Conservation (phyloP, 768 basidiomycete species). For the Agaricus bisporus region DNA sequence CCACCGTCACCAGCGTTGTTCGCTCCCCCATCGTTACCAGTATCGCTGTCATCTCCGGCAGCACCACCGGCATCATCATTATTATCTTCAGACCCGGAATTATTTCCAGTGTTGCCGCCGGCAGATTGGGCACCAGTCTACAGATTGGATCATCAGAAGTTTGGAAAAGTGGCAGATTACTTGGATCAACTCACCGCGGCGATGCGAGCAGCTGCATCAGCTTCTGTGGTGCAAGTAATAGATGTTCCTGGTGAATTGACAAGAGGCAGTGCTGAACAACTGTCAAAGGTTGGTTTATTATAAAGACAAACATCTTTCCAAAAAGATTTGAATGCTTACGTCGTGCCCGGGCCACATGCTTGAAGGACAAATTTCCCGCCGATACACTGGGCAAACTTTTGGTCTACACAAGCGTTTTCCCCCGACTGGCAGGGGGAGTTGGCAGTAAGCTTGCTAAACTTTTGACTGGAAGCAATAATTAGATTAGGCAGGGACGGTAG, state of each 20-base stretch:
- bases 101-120: background rate
- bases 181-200: slow-evolving; percentile 28
- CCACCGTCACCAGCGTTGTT: slow-evolving; percentile 6
- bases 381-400: slow-evolving; percentile 52
- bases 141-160: background rate
- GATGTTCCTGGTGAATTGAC: slow-evolving; percentile 42
- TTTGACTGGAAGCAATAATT: slow-evolving; percentile 17
- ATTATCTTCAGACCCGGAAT: background rate
- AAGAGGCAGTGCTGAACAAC: slow-evolving; percentile 47
- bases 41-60: slow-evolving; percentile 2
- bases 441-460: slow-evolving; percentile 28
- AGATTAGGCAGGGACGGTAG: background rate
- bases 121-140: slow-evolving; percentile 15
- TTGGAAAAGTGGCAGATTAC: background rate
- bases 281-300: slow-evolving; percentile 12
- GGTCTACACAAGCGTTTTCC: slow-evolving; percentile 42
- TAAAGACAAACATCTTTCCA: background rate
- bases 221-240: slow-evolving; percentile 45
- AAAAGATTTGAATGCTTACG: slow-evolving; percentile 19
- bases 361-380: slow-evolving; percentile 35
- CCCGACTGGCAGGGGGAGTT: slow-evolving; percentile 30
- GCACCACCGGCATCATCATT: slow-evolving; percentile 1
- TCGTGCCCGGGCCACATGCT: slow-evolving; percentile 28
- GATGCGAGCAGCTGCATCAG: slow-evolving; percentile 42
- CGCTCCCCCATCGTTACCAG: background rate